These are phyloP conservation scores for Linnemannia zychae DNA, from an alignment of 192 early-diverging fungal species.

Conservation along the genomic window DNA sequence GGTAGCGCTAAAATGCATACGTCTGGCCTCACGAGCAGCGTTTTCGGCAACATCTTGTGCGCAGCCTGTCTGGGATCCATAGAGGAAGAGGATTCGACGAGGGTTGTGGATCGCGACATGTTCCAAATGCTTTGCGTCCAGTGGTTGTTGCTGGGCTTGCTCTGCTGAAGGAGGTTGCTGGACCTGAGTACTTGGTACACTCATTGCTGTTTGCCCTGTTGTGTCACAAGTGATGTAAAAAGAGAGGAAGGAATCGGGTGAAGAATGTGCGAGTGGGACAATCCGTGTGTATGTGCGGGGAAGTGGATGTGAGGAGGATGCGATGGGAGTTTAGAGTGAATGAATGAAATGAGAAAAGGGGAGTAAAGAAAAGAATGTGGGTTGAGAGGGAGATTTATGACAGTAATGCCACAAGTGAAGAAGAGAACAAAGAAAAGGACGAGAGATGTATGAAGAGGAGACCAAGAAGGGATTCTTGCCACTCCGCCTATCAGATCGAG, in stretches of 20 bases:
- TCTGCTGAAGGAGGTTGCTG: neutral
- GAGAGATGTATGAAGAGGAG: neutral
- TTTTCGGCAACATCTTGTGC: constrained; percentile 92
- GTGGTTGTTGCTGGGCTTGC: neutral
- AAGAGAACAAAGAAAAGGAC: neutral
- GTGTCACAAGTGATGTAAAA: neutral
- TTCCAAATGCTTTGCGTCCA: constrained; percentile 33
- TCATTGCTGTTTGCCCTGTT: neutral
- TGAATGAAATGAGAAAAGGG: neutral
- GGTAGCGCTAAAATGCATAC: constrained; percentile 75
- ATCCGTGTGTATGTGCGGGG: neutral
- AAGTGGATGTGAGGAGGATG: neutral
- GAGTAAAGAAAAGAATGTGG: neutral
- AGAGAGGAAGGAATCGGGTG: neutral
- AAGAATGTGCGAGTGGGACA: neutral
- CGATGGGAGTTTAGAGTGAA: neutral
- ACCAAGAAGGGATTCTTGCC: neutral
- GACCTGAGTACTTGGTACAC: neutral
- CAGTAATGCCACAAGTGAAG: neutral
- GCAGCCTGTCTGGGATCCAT: constrained; percentile 94
- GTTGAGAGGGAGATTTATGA: neutral
- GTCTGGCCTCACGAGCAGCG: constrained; percentile 81
- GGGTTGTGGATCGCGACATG: constrained; percentile 45
- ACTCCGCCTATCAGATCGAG: no score
- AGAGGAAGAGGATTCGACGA: constrained; percentile 80